Evolutionary conservation across 208 protist species (phyloP).

Genomic region (Strigomonas galati): DNA sequence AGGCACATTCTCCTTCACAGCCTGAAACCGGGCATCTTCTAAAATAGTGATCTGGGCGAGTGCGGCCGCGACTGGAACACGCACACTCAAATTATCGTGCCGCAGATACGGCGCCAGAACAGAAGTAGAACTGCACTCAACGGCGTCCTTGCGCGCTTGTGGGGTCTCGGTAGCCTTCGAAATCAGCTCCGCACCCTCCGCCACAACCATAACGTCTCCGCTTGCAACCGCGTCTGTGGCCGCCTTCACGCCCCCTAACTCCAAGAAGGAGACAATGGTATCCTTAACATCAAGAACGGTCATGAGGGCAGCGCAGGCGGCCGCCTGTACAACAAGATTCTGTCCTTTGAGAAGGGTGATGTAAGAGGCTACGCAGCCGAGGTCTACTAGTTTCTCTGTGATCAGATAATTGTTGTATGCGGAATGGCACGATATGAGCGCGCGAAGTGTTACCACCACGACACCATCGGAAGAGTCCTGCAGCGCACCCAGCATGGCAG

Average conservation of each 20-base stretch:
- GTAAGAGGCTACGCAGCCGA: conserved; percentile 33
- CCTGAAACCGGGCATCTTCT: conserved; percentile 69
- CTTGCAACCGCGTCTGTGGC: conserved; percentile 37
- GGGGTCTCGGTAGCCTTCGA: conserved; percentile 45
- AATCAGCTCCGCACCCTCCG: conserved; percentile 69
- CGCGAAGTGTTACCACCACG: conserved; percentile 51
- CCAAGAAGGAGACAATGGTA: conserved; percentile 54
- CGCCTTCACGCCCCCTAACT: conserved; percentile 28
- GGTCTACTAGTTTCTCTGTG: conserved; percentile 41
- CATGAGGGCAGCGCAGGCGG: conserved; percentile 50
- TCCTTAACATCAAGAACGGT: conserved; percentile 75
- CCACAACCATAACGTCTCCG: conserved; percentile 40
- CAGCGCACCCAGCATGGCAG: conserved; percentile 35
- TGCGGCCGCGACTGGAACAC: conserved; percentile 54
- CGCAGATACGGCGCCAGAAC: conserved; percentile 49
- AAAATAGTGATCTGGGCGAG: conserved; percentile 75
- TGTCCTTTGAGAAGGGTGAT: conserved; percentile 36
- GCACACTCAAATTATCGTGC: conserved; percentile 61
- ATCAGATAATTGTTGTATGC: conserved; percentile 56
- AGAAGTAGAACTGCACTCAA: conserved; percentile 34
- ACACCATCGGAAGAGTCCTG: conserved; percentile 51
- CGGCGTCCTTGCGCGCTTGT: conserved; percentile 54
- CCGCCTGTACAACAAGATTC: conserved; percentile 38
- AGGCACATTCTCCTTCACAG: conserved; percentile 42
- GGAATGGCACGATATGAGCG: conserved; percentile 56